Percentiles rank a stretch among this genome's conserved stretches.
Evolutionary conservation across 2,329 filamentous ascomycete genomes (phyloP).

Genomic region (Cyanodermella asteris): DNA sequence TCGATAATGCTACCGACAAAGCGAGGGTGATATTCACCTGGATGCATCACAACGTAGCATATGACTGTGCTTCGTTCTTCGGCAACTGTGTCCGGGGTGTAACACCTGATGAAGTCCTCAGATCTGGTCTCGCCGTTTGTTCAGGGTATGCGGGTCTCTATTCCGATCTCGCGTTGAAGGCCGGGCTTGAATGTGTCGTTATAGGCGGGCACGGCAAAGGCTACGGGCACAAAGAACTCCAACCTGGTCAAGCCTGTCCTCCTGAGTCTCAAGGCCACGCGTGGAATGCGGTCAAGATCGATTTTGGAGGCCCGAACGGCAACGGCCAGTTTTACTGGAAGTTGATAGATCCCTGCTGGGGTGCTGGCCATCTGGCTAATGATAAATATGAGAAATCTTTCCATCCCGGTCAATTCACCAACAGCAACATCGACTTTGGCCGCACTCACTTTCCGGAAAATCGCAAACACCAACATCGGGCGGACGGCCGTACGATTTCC

Average conservation of each 20-base stretch:
- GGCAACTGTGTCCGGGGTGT: slow-evolving; percentile 42
- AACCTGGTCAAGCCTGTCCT: slow-evolving; percentile 43
- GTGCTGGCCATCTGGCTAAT: slow-evolving; percentile 47
- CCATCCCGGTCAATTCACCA: slow-evolving; percentile 35
- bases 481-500: slow-evolving; percentile 41
- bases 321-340: slow-evolving; percentile 80
- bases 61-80: slow-evolving; percentile 66
- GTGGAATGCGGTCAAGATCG: slow-evolving; percentile 83
- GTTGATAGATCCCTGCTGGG: slow-evolving; percentile 81
- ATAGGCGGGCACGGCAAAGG: slow-evolving; percentile 72
- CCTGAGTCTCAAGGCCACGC: slow-evolving; percentile 49
- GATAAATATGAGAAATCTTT: slow-evolving; percentile 46
- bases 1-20: slow-evolving; percentile 69
- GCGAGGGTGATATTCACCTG: slow-evolving; percentile 83
- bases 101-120: slow-evolving; percentile 51
- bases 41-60: slow-evolving; percentile 82
- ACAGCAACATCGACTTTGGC: slow-evolving; percentile 61
- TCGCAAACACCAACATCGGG: slow-evolving; percentile 46
- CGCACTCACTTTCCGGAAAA: slow-evolving; percentile 57
- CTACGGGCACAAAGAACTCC: slow-evolving; percentile 43
- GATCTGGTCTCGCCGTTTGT: slow-evolving; percentile 66
- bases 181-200: slow-evolving; percentile 57
- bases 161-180: slow-evolving; percentile 51
- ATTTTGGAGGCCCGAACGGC: no score
- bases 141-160: slow-evolving; percentile 78